phyloP scores from a whole-genome alignment of 148 eudicot genomes.

The Camellia japonica region DNA sequence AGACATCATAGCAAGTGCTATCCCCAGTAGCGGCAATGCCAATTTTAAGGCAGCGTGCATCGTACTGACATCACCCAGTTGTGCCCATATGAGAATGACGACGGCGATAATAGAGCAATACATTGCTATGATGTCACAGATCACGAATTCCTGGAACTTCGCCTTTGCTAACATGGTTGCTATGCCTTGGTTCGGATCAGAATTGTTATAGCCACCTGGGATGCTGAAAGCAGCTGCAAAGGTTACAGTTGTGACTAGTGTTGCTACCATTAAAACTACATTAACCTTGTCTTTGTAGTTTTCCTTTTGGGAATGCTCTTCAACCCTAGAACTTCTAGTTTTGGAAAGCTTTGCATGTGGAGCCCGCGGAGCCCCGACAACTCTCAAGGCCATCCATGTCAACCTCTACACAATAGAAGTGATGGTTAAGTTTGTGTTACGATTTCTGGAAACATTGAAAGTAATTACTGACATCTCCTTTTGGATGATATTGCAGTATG shows the following conservation, averaged over 20 bases:
- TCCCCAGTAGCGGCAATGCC: slow-evolving; percentile 37
- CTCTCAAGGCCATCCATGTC: slow-evolving; percentile 29
- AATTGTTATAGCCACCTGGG: slow-evolving; percentile 30
- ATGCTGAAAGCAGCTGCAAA: slow-evolving; percentile 29
- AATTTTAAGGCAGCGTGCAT: slow-evolving; percentile 21
- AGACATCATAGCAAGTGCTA: slow-evolving; percentile 44
- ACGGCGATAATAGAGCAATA: slow-evolving; percentile 36
- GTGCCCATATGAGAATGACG: slow-evolving; percentile 44
- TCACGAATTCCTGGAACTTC: slow-evolving; percentile 26
- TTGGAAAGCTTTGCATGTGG: background rate
- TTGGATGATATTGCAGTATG: too few species aligned
- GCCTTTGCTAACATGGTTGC: slow-evolving; percentile 21
- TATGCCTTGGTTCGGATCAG: slow-evolving; percentile 18
- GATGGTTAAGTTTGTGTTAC: background rate
- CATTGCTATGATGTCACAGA: slow-evolving; percentile 43
- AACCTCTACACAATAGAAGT: slow-evolving; percentile 16
- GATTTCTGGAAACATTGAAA: background rate
- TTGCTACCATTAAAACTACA: slow-evolving; percentile 25
- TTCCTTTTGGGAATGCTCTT: slow-evolving; percentile 6
- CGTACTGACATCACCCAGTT: slow-evolving; percentile 32
- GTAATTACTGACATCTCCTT: background rate
- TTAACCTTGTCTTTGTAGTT: slow-evolving; percentile 28
- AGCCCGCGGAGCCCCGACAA: slow-evolving; percentile 24
- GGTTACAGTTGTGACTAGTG: slow-evolving; percentile 28
- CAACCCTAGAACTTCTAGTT: background rate